Evolutionary conservation across 805 yeast species (phyloP).

Genomic region (Vanderwaltozyma verrucispora): DNA sequence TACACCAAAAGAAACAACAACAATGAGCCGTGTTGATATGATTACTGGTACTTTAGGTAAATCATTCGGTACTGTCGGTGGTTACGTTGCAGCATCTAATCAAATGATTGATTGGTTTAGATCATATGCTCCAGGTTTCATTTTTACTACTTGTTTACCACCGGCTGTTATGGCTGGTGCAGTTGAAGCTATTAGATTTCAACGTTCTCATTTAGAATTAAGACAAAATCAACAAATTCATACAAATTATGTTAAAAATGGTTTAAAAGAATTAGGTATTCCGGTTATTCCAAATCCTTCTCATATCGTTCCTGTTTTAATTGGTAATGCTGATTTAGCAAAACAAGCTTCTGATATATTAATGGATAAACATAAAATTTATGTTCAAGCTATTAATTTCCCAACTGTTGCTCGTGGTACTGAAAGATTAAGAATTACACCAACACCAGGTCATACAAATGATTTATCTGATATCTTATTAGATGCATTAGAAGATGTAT

Average conservation of each 20-base stretch:
- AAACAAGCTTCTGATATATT: conserved; percentile 84
- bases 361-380: conserved; percentile 73
- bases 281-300: conserved; percentile 98
- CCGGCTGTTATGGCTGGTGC: conserved; percentile 98
- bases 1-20: conserved; percentile 30
- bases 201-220: conserved; percentile 63
- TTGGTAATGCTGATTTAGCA: conserved; percentile 91
- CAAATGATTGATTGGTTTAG: conserved; percentile 89
- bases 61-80: conserved; percentile 96
- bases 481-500: conserved; percentile 70
- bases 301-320: conserved; percentile 90
- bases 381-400: conserved; percentile 96
- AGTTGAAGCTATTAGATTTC: conserved; percentile 74
- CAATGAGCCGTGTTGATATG: conserved; percentile 84
- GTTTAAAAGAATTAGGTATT: conserved; percentile 59
- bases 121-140: conserved; percentile 94
- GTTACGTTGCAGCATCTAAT: conserved; percentile 86
- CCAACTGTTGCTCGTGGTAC: conserved; percentile 96
- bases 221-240: conserved; percentile 78
- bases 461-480: conserved; percentile 68
- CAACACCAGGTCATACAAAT: conserved; percentile 91
- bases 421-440: conserved; percentile 95
- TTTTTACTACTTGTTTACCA: conserved; percentile 92
- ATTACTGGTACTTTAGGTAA: conserved; percentile 97
- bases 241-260: conserved; percentile 74